Conservation (phyloP, 2,329 filamentous ascomycete genomes). For the Sodiomyces alkalinus region DNA sequence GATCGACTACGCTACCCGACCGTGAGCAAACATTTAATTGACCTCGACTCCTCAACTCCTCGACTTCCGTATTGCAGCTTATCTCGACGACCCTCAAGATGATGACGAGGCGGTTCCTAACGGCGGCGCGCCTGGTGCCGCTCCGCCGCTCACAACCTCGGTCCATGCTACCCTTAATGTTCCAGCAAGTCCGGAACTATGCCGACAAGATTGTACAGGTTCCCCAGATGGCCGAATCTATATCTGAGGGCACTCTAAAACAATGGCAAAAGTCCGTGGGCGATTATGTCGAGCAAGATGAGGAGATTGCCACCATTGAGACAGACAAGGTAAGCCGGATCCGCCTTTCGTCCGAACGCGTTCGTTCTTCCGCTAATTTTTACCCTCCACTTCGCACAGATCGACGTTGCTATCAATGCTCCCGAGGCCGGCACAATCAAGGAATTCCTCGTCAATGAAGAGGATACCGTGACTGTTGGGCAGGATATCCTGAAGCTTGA, state of each 20-base stretch:
- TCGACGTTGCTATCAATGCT: slow-evolving; percentile 92
- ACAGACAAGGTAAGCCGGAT: slow-evolving; percentile 69
- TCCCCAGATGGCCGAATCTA: slow-evolving; percentile 96
- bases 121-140: slow-evolving; percentile 26
- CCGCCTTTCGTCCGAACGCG: neutral
- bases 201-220: slow-evolving; percentile 86
- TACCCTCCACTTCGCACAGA: slow-evolving; percentile 33
- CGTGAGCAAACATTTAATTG: too few relatives aligned
- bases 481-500: slow-evolving; percentile 84
- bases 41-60: too few relatives aligned
- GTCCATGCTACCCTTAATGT: slow-evolving; percentile 17
- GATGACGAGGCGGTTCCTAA: slow-evolving; percentile 27
- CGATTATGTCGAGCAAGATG: slow-evolving; percentile 87
- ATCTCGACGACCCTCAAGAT: slow-evolving; percentile 13
- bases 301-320: slow-evolving; percentile 97
- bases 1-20: too few relatives aligned
- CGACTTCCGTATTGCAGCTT: neutral
- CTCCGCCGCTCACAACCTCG: slow-evolving; percentile 22
- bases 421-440: slow-evolving; percentile 82
- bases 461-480: slow-evolving; percentile 88
- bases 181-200: slow-evolving; percentile 44
- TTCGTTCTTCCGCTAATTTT: neutral
- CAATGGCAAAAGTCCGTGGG: slow-evolving; percentile 88
- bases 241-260: slow-evolving; percentile 92
- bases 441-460: slow-evolving; percentile 80